Evolutionary conservation across 371 early-diverging fungal genomes (phyloP).

Genomic region (Apophysomyces trapeziformis): DNA sequence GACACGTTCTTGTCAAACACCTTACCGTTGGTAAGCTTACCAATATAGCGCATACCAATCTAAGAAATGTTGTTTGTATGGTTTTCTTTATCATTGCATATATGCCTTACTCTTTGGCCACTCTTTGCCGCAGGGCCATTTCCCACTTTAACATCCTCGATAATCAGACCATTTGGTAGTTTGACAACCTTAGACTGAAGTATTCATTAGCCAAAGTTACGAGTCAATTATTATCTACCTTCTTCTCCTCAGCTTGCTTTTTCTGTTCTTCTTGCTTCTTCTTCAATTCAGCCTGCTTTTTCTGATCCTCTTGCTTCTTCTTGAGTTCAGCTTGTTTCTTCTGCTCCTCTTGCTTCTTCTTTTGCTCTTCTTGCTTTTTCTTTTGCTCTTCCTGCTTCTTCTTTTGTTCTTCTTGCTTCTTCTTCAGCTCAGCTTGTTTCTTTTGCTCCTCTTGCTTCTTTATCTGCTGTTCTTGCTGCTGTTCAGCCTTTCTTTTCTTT

Average conservation of each 20-base stretch:
- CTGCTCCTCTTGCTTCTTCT: conserved; percentile 3
- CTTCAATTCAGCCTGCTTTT: background rate
- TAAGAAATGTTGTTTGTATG: conserved; percentile 5
- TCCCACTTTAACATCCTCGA: conserved; percentile 84
- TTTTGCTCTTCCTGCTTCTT: background rate
- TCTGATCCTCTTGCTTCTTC: conserved; percentile 18
- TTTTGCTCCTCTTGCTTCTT: conserved; percentile 7
- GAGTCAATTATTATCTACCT: background rate
- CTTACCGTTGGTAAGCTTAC: conserved; percentile 88
- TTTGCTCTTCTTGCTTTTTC: conserved; percentile 2
- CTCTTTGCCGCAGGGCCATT: conserved; percentile 77
- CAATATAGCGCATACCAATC: conserved; percentile 90
- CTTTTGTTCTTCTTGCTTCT: conserved; percentile 6
- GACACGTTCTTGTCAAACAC: conserved; percentile 92
- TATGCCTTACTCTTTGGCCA: conserved; percentile 68
- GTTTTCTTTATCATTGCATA: background rate
- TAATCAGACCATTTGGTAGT: conserved; percentile 63
- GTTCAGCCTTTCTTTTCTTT: conserved; percentile 6
- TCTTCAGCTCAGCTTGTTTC: conserved; percentile 1
- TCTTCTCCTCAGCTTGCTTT: conserved; percentile 14
- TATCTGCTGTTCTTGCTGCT: background rate
- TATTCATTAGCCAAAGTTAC: background rate
- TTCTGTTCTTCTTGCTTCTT: conserved; percentile 16
- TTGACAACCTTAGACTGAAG: background rate
- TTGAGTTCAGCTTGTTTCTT: conserved; percentile 12